Evolutionary conservation across 257 asterid genomes (phyloP), one percentile per base, ranked within the genome.

Genomic region (Forsythia suspensa): DNA sequence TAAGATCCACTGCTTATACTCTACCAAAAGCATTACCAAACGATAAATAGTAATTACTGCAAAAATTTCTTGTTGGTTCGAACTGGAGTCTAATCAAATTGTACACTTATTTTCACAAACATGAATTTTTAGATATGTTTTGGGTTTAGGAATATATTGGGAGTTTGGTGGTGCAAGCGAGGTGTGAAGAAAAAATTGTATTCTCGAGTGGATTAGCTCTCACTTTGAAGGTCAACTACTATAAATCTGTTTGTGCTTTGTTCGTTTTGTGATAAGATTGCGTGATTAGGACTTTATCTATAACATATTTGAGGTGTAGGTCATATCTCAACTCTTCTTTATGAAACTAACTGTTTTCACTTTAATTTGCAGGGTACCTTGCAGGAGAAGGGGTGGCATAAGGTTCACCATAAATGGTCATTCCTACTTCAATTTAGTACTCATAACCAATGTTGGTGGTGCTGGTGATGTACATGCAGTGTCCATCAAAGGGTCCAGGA

Each of bases 341-440:
- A 29, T 29, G n/a, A 76, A 51, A 63, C 48, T 59, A 42, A 72
- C 73, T 43, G 65, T 5, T 11, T 57, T 2, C 36, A 29, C 71
- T 52, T 5, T 68, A 6, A 69, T 10, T 18, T 84, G 77, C 76
- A 92, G 98, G 97, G 97, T 92, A 13, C 84, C 95, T 44, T 94
- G 98, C 74, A 79, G 88, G 29, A 94, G 92, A 84, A 91, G 85
- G 81, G 98, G 98, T 0, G 98, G 97, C 6, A 89, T 94, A 37
- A 88, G 98, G 89, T 94, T 94, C 94, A 89, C 95, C 9, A 87
- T 94, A 11, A 94, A 94, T 69, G 98, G 98, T 3, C 98, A 94
- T 82, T 83, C 98, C 11, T 94, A 86, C 87, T 94, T 94, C 87
- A 94, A 94, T 91, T 83, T 94, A 44, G 93, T 94, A 63, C 88